Evolutionary conservation across 2,329 filamentous ascomycete species (phyloP), one percentile per base, ranked within the genome.

Genomic region (Nannizziopsis arthrosporioides): DNA sequence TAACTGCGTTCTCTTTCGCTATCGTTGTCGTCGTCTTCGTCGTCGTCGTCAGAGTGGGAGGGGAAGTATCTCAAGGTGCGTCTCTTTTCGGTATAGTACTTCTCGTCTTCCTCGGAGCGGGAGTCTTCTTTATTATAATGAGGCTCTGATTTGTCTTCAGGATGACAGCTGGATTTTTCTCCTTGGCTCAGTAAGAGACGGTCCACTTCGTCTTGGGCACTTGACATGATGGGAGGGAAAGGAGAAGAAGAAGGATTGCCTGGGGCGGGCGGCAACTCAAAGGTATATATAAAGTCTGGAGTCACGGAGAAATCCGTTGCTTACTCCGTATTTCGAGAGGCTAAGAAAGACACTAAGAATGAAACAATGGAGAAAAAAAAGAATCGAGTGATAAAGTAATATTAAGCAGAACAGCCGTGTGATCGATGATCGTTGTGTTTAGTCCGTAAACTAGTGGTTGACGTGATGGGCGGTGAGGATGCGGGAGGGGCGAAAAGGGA

Each of bases 181-280:
- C 61, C 63, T 42, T 63, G 64, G 51, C 56, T 61, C 49, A 61
- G 60, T 39, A 71, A 60, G 51, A 70, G 61, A 43, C 62, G 63
- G 47, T 71, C 65, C 56, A 69, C 68, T 63, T 72, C 69, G 59
- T 71, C 69, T 57, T 70, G 68, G 44, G 69, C 68, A 18, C 41
- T 22, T 36, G 54, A 54, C 54, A 55, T 55, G 42, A 14, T 49
- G 46, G 22, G 22, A 45, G 36, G 12, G 27, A 36, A 30, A 17
- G 30, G 17, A 42, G 27, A 14, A 27, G 15, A 44, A 42, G 19
- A 37, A 32, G 36, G 35, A 18, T 14, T 22, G 34, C 12, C 19
- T 15, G 32, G 30, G 30, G 32, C 7, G 22, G 42, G 18, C n/a
- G 27, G 32, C 14, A 27, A 32, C 18, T 31, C 19, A 3, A 15